Percentiles rank a stretch among this genome's conserved stretches.
Conservation (phyloP, 371 early-diverging fungal species). For the Globomyces sp. region DNA sequence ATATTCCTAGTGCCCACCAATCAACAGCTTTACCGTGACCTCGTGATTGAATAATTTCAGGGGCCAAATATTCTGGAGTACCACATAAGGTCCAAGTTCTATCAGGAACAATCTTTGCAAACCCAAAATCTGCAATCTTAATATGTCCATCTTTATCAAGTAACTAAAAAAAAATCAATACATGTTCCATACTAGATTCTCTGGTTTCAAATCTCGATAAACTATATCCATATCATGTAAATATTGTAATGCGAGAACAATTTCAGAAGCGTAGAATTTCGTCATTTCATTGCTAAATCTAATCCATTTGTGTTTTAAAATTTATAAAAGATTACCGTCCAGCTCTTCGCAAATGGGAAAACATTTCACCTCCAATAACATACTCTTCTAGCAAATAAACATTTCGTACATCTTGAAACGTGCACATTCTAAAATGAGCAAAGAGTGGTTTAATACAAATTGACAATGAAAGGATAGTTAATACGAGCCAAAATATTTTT, state of each 20-base stretch:
- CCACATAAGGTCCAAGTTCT: conserved; percentile 95
- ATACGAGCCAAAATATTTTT: conserved; percentile 86
- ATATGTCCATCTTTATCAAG: conserved; percentile 91
- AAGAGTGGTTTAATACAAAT: conserved; percentile 48
- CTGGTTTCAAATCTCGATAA: conserved; percentile 96
- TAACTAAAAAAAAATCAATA: conserved; percentile 39
- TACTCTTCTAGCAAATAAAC: conserved; percentile 97
- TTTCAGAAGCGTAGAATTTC: conserved; percentile 61
- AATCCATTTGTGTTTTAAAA: too few relatives aligned
- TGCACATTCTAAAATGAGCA: conserved; percentile 53
- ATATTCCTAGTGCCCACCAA: conserved; percentile 71
- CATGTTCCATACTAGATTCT: conserved; percentile 62
- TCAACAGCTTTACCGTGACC: conserved; percentile 67
- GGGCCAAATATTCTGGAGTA: conserved; percentile 90
- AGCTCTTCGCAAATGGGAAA: conserved; percentile 88
- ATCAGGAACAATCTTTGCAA: conserved; percentile 74
- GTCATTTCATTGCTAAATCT: conserved; percentile 50
- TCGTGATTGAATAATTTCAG: conserved; percentile 61
- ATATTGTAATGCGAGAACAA: conserved; percentile 73
- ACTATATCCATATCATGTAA: conserved; percentile 90
- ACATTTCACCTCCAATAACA: conserved; percentile 68
- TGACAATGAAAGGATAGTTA: conserved; percentile 92
- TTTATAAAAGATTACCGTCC: conserved; percentile 37
- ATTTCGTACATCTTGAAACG: conserved; percentile 87
- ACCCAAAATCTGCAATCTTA: conserved; percentile 99